Percentiles rank a stretch among this genome's conserved stretches.
These are phyloP conservation scores for Leucosporidium yakuticum DNA, from an alignment of 768 basidiomycete genomes.

Conservation along the genomic window DNA sequence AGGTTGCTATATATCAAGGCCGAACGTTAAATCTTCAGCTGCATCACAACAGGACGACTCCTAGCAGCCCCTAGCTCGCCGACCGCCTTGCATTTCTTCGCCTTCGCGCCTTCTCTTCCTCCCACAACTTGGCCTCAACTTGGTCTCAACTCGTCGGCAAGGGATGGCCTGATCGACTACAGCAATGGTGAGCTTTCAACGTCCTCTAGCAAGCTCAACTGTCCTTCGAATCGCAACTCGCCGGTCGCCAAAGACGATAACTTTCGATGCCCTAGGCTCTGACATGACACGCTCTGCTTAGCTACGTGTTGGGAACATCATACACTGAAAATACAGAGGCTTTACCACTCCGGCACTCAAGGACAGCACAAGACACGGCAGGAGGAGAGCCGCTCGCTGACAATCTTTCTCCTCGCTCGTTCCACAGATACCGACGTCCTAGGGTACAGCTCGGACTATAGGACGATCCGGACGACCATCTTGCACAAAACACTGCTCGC, in stretches of 20 bases:
- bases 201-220: not conserved
- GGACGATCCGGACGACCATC: too few relatives aligned
- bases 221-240: not conserved
- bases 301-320: conserved; percentile 11
- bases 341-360: not conserved
- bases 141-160: not conserved
- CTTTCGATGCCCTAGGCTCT: conserved; percentile 15
- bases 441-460: too few relatives aligned
- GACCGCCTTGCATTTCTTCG: not conserved
- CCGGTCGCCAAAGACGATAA: conserved; percentile 11
- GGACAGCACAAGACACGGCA: not conserved
- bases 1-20: too few relatives aligned
- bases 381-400: not conserved
- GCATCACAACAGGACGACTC: too few relatives aligned
- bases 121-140: not conserved
- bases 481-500: too few relatives aligned
- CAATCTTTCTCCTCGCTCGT: not conserved
- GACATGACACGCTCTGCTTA: conserved; percentile 5
- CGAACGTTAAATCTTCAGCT: too few relatives aligned
- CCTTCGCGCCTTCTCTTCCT: not conserved
- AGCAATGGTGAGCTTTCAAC: not conserved
- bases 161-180: not conserved
- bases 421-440: not conserved
- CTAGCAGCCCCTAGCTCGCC: not conserved
- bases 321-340: conserved; percentile 30